These are phyloP conservation scores for Colletotrichum sp. DNA, from an alignment of 2,329 filamentous ascomycete genomes.

Conservation along the genomic window DNA sequence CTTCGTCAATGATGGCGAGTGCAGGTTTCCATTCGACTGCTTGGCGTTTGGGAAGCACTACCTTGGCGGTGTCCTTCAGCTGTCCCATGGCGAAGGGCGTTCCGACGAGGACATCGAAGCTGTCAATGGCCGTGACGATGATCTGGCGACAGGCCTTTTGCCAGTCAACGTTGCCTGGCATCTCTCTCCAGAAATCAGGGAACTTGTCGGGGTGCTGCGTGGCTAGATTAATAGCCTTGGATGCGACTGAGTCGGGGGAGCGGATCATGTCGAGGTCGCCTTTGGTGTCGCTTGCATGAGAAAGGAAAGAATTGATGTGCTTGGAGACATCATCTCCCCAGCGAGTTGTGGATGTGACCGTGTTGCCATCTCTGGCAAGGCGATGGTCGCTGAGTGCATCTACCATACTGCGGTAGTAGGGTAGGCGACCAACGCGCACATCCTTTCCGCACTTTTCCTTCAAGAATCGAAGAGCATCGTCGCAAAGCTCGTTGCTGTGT, in stretches of 20 bases:
- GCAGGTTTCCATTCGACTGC: neutral
- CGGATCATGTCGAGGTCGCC: neutral
- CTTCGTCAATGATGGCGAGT: neutral
- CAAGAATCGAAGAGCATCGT: neutral
- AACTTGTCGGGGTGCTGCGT: neutral
- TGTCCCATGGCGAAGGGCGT: neutral
- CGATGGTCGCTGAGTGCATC: neutral
- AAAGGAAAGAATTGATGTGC: neutral
- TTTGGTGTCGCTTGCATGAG: neutral
- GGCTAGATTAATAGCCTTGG: neutral
- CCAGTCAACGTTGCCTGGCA: neutral
- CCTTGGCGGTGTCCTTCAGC: neutral
- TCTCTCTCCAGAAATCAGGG: neutral
- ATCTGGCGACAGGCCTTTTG: neutral
- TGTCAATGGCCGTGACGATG: neutral
- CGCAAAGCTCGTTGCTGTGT: slow-evolving; percentile 1
- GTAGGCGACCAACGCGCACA: neutral
- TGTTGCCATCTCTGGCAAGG: neutral
- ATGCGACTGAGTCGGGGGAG: neutral
- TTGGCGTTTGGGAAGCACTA: neutral
- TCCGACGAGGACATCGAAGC: neutral
- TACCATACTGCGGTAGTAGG: neutral
- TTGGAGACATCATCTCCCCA: neutral
- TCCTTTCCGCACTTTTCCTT: neutral
- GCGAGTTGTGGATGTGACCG: neutral